Conservation (phyloP, 2,329 filamentous ascomycete species). For the Xylaria digitata region DNA sequence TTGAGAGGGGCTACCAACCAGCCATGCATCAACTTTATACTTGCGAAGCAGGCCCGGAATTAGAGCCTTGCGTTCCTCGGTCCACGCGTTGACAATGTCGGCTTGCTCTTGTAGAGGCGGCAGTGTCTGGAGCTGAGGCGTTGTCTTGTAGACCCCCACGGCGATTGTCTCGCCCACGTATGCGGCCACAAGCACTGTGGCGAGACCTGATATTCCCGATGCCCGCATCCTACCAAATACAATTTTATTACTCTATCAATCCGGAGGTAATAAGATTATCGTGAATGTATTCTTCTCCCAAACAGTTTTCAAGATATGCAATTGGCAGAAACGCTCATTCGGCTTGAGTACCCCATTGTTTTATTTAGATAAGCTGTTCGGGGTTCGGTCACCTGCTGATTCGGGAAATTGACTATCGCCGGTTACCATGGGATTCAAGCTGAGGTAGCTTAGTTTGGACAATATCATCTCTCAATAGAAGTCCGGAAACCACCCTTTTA, state of each 20-base stretch:
- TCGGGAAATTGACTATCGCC: conserved; percentile 23
- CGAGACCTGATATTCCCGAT: conserved; percentile 11
- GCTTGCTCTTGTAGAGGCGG: conserved; percentile 59
- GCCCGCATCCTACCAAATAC: conserved; percentile 24
- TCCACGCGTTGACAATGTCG: conserved; percentile 58
- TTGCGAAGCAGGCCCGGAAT: conserved; percentile 58
- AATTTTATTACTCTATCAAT: not conserved
- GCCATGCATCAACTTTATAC: conserved; percentile 61
- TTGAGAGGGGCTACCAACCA: conserved; percentile 50
- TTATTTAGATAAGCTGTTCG: not conserved
- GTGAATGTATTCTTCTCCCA: not conserved
- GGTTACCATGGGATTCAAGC: not conserved
- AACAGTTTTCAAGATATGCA: not conserved
- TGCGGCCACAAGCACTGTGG: conserved; percentile 12
- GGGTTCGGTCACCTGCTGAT: conserved; percentile 17
- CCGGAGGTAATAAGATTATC: not conserved
- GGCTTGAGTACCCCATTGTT: conserved; percentile 10
- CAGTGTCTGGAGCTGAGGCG: conserved; percentile 53
- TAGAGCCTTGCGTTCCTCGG: conserved; percentile 54
- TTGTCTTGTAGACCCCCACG: conserved; percentile 31
- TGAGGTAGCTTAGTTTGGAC: not conserved
- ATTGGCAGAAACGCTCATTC: not conserved
- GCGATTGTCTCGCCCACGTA: conserved; percentile 12
- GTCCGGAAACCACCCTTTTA: no score
- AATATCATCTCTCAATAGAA: not conserved